phyloP scores from a whole-genome alignment of 495 filamentous ascomycete species.

The Thermochaetoides thermophila region DNA sequence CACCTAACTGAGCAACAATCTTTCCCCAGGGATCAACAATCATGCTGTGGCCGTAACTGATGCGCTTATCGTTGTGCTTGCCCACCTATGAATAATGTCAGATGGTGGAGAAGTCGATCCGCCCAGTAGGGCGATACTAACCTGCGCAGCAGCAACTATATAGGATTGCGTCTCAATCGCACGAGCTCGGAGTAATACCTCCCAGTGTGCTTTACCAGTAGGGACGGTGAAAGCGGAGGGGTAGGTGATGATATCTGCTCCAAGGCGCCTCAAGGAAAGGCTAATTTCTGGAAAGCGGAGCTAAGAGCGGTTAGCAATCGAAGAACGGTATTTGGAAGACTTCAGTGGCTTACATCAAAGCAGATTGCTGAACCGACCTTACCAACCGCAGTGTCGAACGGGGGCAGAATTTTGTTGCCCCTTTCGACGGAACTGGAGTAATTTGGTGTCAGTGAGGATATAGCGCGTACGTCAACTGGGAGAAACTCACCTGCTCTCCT shows the following conservation, averaged over 20 bases:
- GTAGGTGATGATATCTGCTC: constrained; percentile 66
- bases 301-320: constrained; percentile 3
- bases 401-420: constrained; percentile 31
- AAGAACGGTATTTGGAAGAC: not conserved
- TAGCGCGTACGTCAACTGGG: too few relatives aligned
- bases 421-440: constrained; percentile 13
- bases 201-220: constrained; percentile 81
- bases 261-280: constrained; percentile 35
- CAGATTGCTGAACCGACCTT: constrained; percentile 69
- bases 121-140: constrained; percentile 25
- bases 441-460: too few relatives aligned
- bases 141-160: constrained; percentile 80
- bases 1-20: constrained; percentile 48
- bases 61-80: constrained; percentile 58
- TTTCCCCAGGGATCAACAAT: constrained; percentile 81
- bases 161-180: constrained; percentile 85
- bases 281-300: constrained; percentile 66
- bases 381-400: constrained; percentile 60
- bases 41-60: constrained; percentile 80
- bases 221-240: constrained; percentile 84
- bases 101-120: too few relatives aligned
- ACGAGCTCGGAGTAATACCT: constrained; percentile 56
- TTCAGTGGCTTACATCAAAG: constrained; percentile 50
- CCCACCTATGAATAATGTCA: constrained; percentile 3
- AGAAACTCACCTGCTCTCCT: constrained; percentile 16